A percentile compares a stretch with the other conserved stretches of the same genome.
These are phyloP conservation scores for Lasiodiplodia citricola DNA, from an alignment of 2,329 filamentous ascomycete species.

Conservation along the genomic window DNA sequence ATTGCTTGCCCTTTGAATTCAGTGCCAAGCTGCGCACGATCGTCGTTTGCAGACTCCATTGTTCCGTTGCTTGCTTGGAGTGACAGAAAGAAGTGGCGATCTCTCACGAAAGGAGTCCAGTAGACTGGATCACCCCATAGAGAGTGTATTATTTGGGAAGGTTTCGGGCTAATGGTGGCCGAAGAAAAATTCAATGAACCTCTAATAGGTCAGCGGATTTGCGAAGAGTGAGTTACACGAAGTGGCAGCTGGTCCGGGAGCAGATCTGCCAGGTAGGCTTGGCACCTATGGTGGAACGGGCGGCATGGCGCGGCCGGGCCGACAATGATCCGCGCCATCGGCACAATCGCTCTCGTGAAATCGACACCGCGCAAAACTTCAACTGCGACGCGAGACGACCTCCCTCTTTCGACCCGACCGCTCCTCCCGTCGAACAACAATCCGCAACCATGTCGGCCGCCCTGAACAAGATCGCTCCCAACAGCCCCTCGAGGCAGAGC, in stretches of 20 bases:
- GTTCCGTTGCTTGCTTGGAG: no score
- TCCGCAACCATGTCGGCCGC: slow-evolving; percentile 57
- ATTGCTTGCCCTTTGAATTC: no score
- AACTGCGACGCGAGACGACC: slow-evolving; percentile 25
- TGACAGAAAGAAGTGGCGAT: no score
- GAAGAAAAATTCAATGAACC: no score
- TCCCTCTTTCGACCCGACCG: slow-evolving; percentile 9
- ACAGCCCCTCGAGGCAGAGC: slow-evolving; percentile 85
- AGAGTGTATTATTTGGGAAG: no score
- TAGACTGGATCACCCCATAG: no score
- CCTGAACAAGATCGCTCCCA: slow-evolving; percentile 97
- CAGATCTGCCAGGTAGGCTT: not conserved
- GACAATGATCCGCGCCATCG: slow-evolving; percentile 7
- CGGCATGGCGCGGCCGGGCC: not conserved
- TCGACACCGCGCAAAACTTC: slow-evolving; percentile 20
- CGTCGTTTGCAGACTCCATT: no score
- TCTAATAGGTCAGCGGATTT: not conserved
- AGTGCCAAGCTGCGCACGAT: no score
- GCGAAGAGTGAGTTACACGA: not conserved
- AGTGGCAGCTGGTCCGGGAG: not conserved
- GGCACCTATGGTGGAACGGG: not conserved
- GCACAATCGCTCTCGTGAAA: slow-evolving; percentile 23
- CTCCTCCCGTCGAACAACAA: slow-evolving; percentile 24
- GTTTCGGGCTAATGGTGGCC: no score
- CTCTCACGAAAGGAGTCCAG: no score